Base-by-base conservation (phyloP, 2,329 filamentous ascomycete genomes). In the Dactylellina drechsleri region DNA sequence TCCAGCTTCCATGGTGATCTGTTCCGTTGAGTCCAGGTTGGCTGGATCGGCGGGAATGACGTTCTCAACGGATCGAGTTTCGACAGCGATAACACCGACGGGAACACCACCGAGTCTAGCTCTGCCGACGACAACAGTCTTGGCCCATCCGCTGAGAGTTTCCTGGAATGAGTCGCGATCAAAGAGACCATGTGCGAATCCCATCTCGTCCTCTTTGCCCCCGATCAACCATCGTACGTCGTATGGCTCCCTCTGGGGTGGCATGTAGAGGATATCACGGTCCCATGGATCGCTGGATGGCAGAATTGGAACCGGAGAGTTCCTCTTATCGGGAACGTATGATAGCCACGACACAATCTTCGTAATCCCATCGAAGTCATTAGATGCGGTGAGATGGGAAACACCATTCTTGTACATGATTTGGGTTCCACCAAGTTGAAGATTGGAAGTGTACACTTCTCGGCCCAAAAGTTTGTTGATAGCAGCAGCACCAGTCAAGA, bases 341-440 rank as follows among this genome's bases (percentile, higher is more conserved):
- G 94, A 95, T 87, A 99, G 89, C 95, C 95, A 99, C 82, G 96
- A 91, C 58, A 98, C 92, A 81, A 99, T 98, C 87, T 96, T 96
- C 80, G 92, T 93, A 20, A 99, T 92, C 88, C 95, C 95, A 80
- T 94, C 93, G 80, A 99, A 98, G 85, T 99, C 95, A 81, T 99
- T 94, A 79, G 91, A 91, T 80, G 95, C 95, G 79, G 94, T 97
- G 92, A 98, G 94, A 86, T 99, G 95, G 20, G 95, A 98, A 49
- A 99, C 95, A 88, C 95, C 95, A 82, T 99, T 99, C 85, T 92
- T 93, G 89, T 99, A 98, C 95, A 99, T 99, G 87, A 99, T 99
- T 84, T 99, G 95, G n/a, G 95, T 99, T 80, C 95, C 95, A 89
- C 95, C 95, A 78, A 99, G 92, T 86, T 99, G 95, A 81, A 99